Conservation (phyloP, 225 moss, liverwort and hornwort genomes). For the Takakia lepidozioides region DNA sequence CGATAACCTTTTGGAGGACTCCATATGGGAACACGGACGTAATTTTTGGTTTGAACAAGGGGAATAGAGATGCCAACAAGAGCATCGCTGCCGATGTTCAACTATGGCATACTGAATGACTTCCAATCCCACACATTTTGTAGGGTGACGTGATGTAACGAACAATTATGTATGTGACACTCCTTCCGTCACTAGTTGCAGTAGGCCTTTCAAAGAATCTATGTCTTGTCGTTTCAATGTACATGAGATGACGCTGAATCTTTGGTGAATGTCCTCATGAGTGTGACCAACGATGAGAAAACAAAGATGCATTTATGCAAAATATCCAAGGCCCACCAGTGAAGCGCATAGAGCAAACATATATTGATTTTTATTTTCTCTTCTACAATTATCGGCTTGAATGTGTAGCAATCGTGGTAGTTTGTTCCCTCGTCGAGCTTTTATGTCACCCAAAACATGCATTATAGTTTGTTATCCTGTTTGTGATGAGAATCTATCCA, state of each 20-base stretch:
- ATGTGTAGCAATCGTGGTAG: background rate
- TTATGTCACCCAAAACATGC: background rate
- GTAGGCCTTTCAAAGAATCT: background rate
- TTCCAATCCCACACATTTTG: conserved; percentile 1
- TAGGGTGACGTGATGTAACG: background rate
- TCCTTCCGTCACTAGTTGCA: background rate
- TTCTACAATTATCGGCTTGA: background rate
- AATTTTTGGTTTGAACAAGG: background rate
- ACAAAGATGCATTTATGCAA: too few relatives aligned
- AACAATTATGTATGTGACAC: background rate
- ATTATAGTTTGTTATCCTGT: background rate
- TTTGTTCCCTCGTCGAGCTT: background rate
- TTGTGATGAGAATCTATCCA: conserved; percentile 1
- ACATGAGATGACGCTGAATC: background rate
- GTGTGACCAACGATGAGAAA: conserved; percentile 1
- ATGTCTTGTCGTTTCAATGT: background rate
- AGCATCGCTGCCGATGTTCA: background rate
- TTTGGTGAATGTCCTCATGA: conserved; percentile 1
- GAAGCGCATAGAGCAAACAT: background rate
- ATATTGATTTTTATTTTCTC: background rate
- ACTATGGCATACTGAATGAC: background rate
- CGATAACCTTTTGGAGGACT: too few relatives aligned
- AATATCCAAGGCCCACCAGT: background rate
- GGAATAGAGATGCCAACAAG: background rate
- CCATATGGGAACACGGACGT: too few relatives aligned